Evolutionary conservation across 2,329 filamentous ascomycete species (phyloP), one percentile per base, ranked within the genome.

Genomic region (Hyphodiscus sp.): DNA sequence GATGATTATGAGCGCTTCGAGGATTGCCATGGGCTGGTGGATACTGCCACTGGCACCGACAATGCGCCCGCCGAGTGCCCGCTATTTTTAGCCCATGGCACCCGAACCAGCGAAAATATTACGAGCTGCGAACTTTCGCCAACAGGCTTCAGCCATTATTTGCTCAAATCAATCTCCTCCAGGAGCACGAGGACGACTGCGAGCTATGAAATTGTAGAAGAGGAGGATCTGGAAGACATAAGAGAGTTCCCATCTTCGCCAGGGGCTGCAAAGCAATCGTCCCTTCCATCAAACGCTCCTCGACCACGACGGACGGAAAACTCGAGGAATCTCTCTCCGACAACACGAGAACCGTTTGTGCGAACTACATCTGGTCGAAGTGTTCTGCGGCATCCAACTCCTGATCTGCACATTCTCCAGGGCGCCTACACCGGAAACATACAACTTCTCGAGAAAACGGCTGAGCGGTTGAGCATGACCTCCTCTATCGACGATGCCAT

Each of bases 401-500:
- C 85, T 50, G 83, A 87, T 65, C 71, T 81, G 47, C 80, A 80
- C 65, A 76, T 76, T 49, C 76, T 83, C 52, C 80, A 83, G 54
- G 81, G 79, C 23, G 81, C 81, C 30, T 83, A 81, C 66, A 71
- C 78, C 18, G 78, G 77, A 66, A 90, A 86, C 71, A 83, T 91
- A 58, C 82, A 85, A 60, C 81, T 84, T 48, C 80, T 91, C 58
- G 87, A 92, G 70, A 83, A 86, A 60, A 85, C 83, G 11, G 87
- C 87, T 47, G 87, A 91, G 70, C 79, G 83, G 59, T 75, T 91
- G 68, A 88, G 85, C 61, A 85, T 83, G 53, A 77, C 77, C 46
- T 87, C 84, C 58, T 89, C 87, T 57, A 87, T 91, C 65, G 86
- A 87, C 63, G 82, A 87, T 73, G 86, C 88, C 61, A 91, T 91